phyloP scores from a whole-genome alignment of 2,329 filamentous ascomycete species.

The Monosporascus ibericus region DNA sequence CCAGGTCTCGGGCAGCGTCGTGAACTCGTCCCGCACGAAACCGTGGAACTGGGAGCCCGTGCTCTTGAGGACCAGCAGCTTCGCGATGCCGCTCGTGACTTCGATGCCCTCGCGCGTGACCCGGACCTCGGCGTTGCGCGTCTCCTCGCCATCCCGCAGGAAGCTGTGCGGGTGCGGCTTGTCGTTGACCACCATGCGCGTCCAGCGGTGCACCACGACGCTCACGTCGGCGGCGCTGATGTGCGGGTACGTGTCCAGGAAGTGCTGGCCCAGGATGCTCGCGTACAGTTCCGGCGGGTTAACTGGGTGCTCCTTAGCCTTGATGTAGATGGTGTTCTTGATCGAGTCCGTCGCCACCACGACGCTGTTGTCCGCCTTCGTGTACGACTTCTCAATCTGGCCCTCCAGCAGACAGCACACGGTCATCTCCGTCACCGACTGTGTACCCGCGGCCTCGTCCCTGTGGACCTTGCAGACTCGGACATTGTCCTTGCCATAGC shows the following conservation, averaged over 20 bases:
- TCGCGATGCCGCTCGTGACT: constrained; percentile 71
- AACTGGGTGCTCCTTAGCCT: constrained; percentile 88
- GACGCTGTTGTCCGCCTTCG: constrained; percentile 85
- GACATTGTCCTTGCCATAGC: constrained; percentile 96
- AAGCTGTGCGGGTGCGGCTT: constrained; percentile 94
- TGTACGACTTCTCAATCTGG: constrained; percentile 86
- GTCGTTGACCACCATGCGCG: constrained; percentile 79
- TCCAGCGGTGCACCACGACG: constrained; percentile 84
- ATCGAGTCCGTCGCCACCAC: constrained; percentile 96
- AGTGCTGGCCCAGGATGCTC: constrained; percentile 78
- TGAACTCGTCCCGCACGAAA: constrained; percentile 90
- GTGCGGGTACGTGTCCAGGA: constrained; percentile 80
- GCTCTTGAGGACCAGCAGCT: constrained; percentile 87
- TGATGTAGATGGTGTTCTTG: constrained; percentile 95
- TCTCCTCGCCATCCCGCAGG: constrained; percentile 82
- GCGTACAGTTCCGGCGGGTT: constrained; percentile 91
- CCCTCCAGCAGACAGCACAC: constrained; percentile 90
- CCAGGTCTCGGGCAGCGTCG: constrained; percentile 83
- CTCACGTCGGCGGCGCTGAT: constrained; percentile 79
- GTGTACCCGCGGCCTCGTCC: constrained; percentile 67
- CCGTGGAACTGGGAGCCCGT: constrained; percentile 95
- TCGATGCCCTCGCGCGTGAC: constrained; percentile 65
- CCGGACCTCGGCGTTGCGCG: constrained; percentile 71
- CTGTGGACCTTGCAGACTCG: constrained; percentile 92
- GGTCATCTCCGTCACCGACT: constrained; percentile 91